A percentile compares a stretch with the other conserved stretches of the same genome.
These are phyloP conservation scores for Colletotrichum phormii DNA, from an alignment of 2,329 filamentous ascomycete species.

Conservation along the genomic window DNA sequence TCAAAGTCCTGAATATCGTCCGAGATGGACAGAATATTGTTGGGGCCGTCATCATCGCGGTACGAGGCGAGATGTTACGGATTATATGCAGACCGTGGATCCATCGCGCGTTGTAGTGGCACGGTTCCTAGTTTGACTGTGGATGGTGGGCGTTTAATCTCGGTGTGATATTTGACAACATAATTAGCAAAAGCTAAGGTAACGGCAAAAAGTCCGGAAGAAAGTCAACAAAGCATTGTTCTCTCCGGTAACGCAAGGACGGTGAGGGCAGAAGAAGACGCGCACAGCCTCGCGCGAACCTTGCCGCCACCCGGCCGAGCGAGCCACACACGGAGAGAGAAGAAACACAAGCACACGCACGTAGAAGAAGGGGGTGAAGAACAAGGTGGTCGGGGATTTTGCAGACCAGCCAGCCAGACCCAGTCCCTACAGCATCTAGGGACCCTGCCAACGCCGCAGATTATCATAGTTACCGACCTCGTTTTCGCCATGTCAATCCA, in stretches of 20 bases:
- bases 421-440: conserved; percentile 7
- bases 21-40: conserved; percentile 6
- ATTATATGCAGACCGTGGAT: neutral
- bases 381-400: conserved; percentile 4
- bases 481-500: neutral
- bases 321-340: neutral
- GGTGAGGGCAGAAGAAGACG: neutral
- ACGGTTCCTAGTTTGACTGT: neutral
- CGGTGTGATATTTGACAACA: neutral
- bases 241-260: conserved; percentile 23
- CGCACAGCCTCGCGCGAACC: conserved; percentile 28
- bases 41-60: neutral
- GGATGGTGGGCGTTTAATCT: neutral
- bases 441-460: conserved; percentile 22
- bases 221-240: conserved; percentile 32
- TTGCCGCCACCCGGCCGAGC: conserved; percentile 12
- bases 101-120: neutral
- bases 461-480: neutral
- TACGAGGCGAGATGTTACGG: neutral
- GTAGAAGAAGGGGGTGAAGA: neutral
- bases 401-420: neutral
- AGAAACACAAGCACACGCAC: neutral
- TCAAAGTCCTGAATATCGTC: neutral
- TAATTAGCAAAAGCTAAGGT: conserved; percentile 5
- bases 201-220: neutral